Percentiles rank a stretch among this genome's conserved stretches.
Evolutionary conservation across 2,329 filamentous ascomycete genomes (phyloP).

Genomic region (Ophiostoma tasmaniense): DNA sequence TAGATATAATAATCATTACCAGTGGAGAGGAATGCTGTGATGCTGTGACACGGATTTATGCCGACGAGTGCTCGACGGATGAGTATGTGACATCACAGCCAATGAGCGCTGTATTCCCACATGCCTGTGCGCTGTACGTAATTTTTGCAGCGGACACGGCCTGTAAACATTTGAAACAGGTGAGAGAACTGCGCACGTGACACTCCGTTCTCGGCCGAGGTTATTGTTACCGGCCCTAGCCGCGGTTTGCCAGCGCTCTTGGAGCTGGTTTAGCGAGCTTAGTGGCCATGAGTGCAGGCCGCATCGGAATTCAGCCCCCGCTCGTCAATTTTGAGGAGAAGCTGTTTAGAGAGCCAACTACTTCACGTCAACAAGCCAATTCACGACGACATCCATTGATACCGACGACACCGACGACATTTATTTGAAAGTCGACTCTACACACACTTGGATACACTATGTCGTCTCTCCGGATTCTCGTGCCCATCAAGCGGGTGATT

Average conservation of each 20-base stretch:
- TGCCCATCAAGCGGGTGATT: constrained; percentile 77
- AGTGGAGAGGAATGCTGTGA: no score
- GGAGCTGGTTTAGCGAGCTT: neutral
- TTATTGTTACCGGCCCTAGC: constrained; percentile 19
- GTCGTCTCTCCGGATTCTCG: constrained; percentile 64
- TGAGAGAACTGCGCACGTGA: constrained; percentile 15
- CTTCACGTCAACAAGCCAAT: neutral
- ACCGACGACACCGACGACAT: no score
- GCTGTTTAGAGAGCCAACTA: neutral
- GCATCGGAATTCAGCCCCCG: constrained; percentile 10
- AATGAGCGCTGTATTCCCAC: neutral
- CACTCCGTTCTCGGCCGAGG: constrained; percentile 20
- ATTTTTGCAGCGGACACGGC: neutral
- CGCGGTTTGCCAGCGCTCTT: constrained; percentile 14
- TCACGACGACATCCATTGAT: neutral
- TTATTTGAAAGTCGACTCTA: neutral
- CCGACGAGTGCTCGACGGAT: no score
- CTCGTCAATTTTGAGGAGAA: neutral
- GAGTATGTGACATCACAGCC: constrained; percentile 6
- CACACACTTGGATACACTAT: constrained; percentile 30
- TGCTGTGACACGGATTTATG: neutral
- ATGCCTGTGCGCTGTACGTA: constrained; percentile 1
- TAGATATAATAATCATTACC: no score
- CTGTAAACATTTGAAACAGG: neutral
- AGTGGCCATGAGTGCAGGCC: neutral